Evolutionary conservation across 2,329 filamentous ascomycete species (phyloP).

Genomic region (Cryphonectria parasitica): DNA sequence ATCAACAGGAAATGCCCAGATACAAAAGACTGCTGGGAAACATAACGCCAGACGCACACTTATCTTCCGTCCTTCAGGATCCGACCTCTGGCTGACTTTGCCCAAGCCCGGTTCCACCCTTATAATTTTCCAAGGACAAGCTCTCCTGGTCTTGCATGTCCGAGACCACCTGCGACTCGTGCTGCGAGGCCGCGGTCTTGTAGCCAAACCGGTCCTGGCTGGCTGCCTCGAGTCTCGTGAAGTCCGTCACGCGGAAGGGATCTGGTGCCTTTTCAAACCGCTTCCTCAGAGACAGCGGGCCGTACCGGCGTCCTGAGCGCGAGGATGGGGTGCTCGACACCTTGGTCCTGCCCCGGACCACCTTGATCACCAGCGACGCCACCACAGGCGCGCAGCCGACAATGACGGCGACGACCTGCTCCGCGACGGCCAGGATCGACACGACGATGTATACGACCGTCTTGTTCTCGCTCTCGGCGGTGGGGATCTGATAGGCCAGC

Average conservation of each 20-base stretch:
- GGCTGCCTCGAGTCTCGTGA: conserved; percentile 9
- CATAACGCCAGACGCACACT: neutral
- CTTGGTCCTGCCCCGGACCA: conserved; percentile 15
- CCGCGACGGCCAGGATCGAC: conserved; percentile 32
- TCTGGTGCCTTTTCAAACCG: conserved; percentile 10
- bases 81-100: neutral
- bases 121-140: conserved; percentile 6
- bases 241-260: conserved; percentile 9
- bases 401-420: conserved; percentile 34
- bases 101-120: neutral
- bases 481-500: conserved; percentile 33
- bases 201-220: conserved; percentile 10
- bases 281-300: conserved; percentile 5
- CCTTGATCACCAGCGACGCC: conserved; percentile 29
- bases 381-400: conserved; percentile 33
- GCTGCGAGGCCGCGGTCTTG: neutral
- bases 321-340: conserved; percentile 5
- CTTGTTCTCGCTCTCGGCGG: conserved; percentile 29
- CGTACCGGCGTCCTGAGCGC: neutral
- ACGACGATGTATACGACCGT: conserved; percentile 35
- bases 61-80: neutral
- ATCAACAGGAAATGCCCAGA: neutral
- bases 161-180: neutral
- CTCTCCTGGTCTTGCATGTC: neutral
- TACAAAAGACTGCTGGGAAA: neutral